Base-by-base conservation (phyloP, 2,329 filamentous ascomycete species). In the Lachnellula hyalina region DNA sequence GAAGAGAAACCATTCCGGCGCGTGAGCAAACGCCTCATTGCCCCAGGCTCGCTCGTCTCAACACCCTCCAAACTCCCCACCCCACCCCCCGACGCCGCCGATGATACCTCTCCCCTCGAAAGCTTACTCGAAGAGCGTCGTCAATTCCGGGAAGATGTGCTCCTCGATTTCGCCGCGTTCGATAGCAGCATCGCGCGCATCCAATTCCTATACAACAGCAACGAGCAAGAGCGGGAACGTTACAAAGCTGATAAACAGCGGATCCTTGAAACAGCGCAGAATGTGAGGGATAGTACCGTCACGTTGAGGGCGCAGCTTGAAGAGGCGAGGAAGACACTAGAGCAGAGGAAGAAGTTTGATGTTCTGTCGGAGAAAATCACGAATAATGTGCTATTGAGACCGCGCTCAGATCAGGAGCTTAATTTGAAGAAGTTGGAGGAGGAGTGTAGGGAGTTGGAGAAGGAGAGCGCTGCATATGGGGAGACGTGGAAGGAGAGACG, bases 1-100 rank as follows among this genome's bases (percentile, higher is more conserved):
- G 93, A 97, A 76, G 90, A 96, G 68, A 91, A 91, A 55, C 90
- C 91, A 0, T 96, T 96, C 76, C 90, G 90, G 71, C 87, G 92
- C 57, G 84, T 96, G 56, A 89, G 89, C 21, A 91, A 91, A 73
- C 86, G 89, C 34, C 82, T 97, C 8, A 78, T 89, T 5, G 79
- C 82, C 21, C 81, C 87, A 15, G 82, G 84, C 52, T 83, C 86
- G 19, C 78, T 90, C 32, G 77, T 87, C 17, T 75, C 78, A 56
- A 74, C 72, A 52, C 76, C 77, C 46, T 77, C 76, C 44, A 78
- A 82, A 36, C 77, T 80, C 36, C 76, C 83, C 17, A 87, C 86
- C 2, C 86, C 87, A 47, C 86, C 86, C 2, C 85, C 85, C 5
- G 86, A 90, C 42, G 63, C 59, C 38, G 65, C 65, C n/a, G 60